A percentile compares a stretch with the other conserved stretches of the same genome.
These are phyloP conservation scores for Suillus plorans DNA, from an alignment of 768 basidiomycete species.

Conservation along the genomic window DNA sequence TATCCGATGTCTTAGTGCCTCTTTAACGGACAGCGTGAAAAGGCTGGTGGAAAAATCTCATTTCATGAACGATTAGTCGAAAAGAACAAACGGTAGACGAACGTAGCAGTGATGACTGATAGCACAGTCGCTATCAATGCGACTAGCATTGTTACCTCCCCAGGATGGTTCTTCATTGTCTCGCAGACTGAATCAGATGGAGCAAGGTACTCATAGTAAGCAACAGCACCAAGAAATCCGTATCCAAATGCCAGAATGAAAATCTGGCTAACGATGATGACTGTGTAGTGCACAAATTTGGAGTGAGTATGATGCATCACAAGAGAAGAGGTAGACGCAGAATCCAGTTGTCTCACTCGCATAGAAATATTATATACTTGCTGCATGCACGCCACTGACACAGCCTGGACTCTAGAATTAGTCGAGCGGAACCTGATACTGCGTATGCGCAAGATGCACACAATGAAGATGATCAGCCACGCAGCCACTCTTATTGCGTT, in stretches of 20 bases:
- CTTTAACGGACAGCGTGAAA: slow-evolving; percentile 9
- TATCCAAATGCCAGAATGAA: slow-evolving; percentile 8
- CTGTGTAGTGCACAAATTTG: neutral
- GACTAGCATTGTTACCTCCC: slow-evolving; percentile 4
- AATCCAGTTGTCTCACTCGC: neutral
- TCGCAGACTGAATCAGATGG: neutral
- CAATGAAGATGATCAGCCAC: neutral
- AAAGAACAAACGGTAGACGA: neutral
- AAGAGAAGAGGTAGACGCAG: neutral
- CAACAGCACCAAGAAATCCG: slow-evolving; percentile 9
- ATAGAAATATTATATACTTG: neutral
- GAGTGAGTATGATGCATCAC: neutral
- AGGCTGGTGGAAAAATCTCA: neutral
- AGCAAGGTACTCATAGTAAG: slow-evolving; percentile 1
- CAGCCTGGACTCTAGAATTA: neutral
- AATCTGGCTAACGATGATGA: neutral
- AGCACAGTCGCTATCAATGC: slow-evolving; percentile 6
- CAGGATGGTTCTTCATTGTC: neutral
- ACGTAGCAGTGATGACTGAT: neutral
- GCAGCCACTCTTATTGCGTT: neutral
- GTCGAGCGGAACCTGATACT: neutral
- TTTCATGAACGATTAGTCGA: neutral
- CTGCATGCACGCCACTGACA: neutral
- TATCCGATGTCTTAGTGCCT: slow-evolving; percentile 14
- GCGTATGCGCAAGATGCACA: neutral